Evolutionary conservation across 257 asterid genomes (phyloP), one percentile per base, ranked within the genome.

Genomic region (Paulownia fortunei): DNA sequence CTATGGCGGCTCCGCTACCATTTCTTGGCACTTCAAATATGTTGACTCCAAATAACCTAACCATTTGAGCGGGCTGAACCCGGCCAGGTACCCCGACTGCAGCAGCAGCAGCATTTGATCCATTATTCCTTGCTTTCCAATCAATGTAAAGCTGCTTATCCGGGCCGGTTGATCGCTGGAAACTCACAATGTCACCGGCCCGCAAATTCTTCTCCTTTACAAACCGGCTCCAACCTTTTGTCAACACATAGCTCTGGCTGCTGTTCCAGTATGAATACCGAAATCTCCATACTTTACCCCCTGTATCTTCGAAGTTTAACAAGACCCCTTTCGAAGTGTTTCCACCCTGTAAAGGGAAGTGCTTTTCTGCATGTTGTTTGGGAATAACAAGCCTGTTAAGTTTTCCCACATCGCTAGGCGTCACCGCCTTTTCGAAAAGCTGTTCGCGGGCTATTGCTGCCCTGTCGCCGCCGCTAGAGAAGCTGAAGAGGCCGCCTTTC

Each of bases 221-320:
- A 19, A 94, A 94, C 24, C 98, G 77, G 79, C 97, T 92, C 98
- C 98, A 94, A 2, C 97, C 97, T 65, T 92, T 94, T 0, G 98
- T 92, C 39, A 94, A 71, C 8, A 93, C 97, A 41, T 93, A 93
- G 76, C 98, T 93, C 69, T 89, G 97, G 70, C 97, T 90, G 34
- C 98, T 94, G 26, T 90, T 94, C 98, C 98, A 94, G 61, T 92
- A 94, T 0, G 98, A 92, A 23, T 94, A 94, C 2, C 97, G 79
- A 62, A 94, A 94, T 36, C 97, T 60, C 98, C 98, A 94, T 0
- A 92, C 97, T 79, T 90, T 94, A 0, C 96, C 97, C 5, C 67
- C 80, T 11, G 76, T 52, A 56, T 94, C 98, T 77, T 94, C 97
- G 49, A 94, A 89, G 52, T 88, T 92, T 39, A 94, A 52, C 34